A percentile compares a stretch with the other conserved stretches of the same genome.
Evolutionary conservation across 2,329 filamentous ascomycete genomes (phyloP).

Genomic region (Monilinia aucupariae): DNA sequence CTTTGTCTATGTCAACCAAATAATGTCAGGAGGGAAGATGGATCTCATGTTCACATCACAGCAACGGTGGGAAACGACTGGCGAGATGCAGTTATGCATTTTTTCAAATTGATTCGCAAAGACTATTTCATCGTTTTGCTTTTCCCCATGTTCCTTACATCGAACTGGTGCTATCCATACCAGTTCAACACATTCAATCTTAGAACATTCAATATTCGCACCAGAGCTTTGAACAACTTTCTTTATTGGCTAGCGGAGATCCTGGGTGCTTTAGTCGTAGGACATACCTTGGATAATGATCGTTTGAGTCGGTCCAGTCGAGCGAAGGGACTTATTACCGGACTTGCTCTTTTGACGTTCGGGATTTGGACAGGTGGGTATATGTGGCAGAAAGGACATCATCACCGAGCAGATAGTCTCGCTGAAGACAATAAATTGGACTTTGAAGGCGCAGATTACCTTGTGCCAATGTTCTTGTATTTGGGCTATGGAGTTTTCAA

Average conservation of each 20-base stretch:
- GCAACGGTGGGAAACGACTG: constrained; percentile 82
- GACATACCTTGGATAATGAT: constrained; percentile 60
- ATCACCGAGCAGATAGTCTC: constrained; percentile 37
- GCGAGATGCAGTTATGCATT: constrained; percentile 67
- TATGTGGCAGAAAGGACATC: constrained; percentile 62
- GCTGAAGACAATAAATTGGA: constrained; percentile 40
- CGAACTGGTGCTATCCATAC: constrained; percentile 74
- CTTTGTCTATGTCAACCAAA: constrained; percentile 64
- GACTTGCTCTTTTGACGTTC: constrained; percentile 60
- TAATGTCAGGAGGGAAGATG: constrained; percentile 67
- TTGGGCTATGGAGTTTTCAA: constrained; percentile 87
- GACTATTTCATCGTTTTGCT: constrained; percentile 68
- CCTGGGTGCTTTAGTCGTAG: constrained; percentile 65
- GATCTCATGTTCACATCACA: constrained; percentile 60
- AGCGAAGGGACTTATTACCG: constrained; percentile 46
- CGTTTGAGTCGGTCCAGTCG: constrained; percentile 56
- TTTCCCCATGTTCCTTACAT: constrained; percentile 74
- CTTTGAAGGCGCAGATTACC: constrained; percentile 61
- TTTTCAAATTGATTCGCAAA: constrained; percentile 61
- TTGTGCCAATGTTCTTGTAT: constrained; percentile 80
- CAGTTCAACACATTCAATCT: constrained; percentile 70
- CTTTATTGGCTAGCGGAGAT: constrained; percentile 76
- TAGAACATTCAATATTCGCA: constrained; percentile 65
- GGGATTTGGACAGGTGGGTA: constrained; percentile 76
- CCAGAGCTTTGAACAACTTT: constrained; percentile 64